phyloP scores from a whole-genome alignment of 2,329 filamentous ascomycete genomes.

The Zymoseptoria crescenta region DNA sequence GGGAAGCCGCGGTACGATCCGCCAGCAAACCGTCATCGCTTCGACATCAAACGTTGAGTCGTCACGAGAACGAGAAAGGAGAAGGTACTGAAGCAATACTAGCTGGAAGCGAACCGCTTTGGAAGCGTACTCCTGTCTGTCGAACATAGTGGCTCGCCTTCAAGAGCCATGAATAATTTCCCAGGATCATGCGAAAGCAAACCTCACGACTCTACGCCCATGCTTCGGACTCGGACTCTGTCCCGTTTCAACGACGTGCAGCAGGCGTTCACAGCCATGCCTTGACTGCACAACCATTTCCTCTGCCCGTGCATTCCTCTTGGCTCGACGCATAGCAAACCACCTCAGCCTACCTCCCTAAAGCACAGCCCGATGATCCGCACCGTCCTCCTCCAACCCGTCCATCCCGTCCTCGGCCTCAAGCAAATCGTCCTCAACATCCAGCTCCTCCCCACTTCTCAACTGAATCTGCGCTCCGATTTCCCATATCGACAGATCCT shows the following conservation, averaged over 20 bases:
- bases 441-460: neutral
- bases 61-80: neutral
- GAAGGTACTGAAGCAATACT: too few relatives aligned
- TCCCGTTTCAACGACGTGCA: neutral
- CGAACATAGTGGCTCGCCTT: too few relatives aligned
- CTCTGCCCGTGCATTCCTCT: neutral
- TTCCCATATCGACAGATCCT: constrained; percentile 40
- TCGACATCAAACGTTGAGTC: neutral
- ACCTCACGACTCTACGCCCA: neutral
- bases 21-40: neutral
- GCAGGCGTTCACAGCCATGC: neutral
- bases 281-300: neutral
- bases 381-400: neutral
- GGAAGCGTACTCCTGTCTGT: too few relatives aligned
- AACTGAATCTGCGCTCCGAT: constrained; percentile 21
- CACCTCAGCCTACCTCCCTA: neutral
- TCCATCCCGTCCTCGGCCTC: neutral
- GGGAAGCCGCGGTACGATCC: neutral
- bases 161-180: neutral
- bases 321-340: neutral
- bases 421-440: neutral
- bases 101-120: too few relatives aligned
- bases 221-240: neutral
- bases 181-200: neutral
- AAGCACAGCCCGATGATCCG: neutral